phyloP scores from a whole-genome alignment of 176 grass and related monocot genomes.

The Eleusine coracana region DNA sequence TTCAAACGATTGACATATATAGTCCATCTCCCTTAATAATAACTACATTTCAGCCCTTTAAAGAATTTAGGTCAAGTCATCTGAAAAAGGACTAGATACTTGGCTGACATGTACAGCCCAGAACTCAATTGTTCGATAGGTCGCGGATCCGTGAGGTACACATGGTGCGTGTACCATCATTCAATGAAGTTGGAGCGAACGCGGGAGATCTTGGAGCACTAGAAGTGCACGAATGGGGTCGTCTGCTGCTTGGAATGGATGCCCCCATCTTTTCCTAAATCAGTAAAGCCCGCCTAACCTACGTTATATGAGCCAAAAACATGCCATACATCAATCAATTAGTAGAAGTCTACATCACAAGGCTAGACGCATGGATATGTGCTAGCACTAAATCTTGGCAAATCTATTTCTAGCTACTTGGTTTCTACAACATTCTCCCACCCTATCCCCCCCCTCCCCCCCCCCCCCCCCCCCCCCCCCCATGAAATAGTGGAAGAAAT shows the following conservation, averaged over 20 bases:
- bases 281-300: too few relatives aligned
- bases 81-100: background rate
- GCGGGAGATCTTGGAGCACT: background rate
- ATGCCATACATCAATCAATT: background rate
- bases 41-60: too few relatives aligned
- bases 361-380: background rate
- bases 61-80: background rate
- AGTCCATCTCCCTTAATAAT: too few relatives aligned
- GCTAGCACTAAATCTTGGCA: background rate
- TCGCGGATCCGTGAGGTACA: background rate
- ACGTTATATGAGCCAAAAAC: background rate
- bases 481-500: too few relatives aligned
- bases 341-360: background rate
- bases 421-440: background rate
- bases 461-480: background rate
- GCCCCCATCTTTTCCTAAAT: too few relatives aligned
- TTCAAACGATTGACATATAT: too few relatives aligned
- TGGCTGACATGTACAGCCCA: background rate
- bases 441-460: background rate
- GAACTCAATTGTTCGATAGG: background rate
- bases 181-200: background rate
- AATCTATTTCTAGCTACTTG: background rate
- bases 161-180: background rate
- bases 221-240: too few relatives aligned
- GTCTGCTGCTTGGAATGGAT: too few relatives aligned